Base-by-base conservation (phyloP, 257 asterid genomes). In the Fraxinus excelsior region DNA sequence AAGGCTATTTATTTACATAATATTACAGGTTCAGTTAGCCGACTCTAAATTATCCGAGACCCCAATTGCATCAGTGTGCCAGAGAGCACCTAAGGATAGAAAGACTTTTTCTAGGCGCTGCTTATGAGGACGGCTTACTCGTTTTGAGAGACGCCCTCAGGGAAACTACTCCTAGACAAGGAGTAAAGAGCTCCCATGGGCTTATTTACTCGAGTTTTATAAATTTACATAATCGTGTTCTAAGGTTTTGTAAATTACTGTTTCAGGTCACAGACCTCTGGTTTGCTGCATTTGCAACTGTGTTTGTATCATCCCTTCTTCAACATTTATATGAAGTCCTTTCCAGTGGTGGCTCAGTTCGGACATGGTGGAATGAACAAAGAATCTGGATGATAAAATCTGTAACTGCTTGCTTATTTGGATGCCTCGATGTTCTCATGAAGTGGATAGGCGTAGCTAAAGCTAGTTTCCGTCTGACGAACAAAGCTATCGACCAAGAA, bases 291-390 rank as follows among this genome's bases (percentile, higher is more conserved):
- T 89, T 87, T 46, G 88, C 90, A 46, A 23, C 76, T 0, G 85
- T 82, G 11, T 85, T 81, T 21, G 74, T 76, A 10, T 89, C 93
- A 66, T 89, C 93, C 9, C 4, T 73, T 0, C 42, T n/a, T 18
- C 87, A 85, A 66, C 93, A 89, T 67, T 3, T 77, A 3, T 83
- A 85, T 49, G 93, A 89, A 71, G 91, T 84, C 21, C n/a, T 79
- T 5, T 89, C 90, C 9, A 85, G 87, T 14, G 93, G 88, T 1
- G 91, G 87, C 16, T 76, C 88, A 18, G 38, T 75, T 49, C 73
- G 73, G 77, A 85, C 93, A 35, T 84, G 84, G 84, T 87, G 93
- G 93, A 87, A 89, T 53, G 93, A 89, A 71, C 90, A 89, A 44
- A 76, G 91, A 46, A 85, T 87, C 34, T 89, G 91, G 91, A 23